Percentiles rank a stretch among this genome's conserved stretches.
phyloP scores from a whole-genome alignment of 148 eudicot genomes.

The Selenicereus undatus region DNA sequence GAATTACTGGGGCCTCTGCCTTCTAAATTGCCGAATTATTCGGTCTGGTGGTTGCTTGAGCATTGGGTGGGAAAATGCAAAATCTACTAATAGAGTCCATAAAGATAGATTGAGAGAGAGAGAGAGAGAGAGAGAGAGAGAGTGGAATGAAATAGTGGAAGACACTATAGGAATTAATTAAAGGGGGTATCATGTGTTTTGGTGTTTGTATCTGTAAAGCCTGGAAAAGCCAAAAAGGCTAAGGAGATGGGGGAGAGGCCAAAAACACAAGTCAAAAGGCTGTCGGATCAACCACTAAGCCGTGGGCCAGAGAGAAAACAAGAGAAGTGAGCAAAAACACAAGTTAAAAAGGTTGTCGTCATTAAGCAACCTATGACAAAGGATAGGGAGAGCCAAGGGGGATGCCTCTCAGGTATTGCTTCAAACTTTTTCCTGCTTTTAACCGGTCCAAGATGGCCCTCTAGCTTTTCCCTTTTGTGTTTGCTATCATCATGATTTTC shows the following conservation, averaged over 20 bases:
- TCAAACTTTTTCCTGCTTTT: neutral
- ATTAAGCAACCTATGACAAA: constrained; percentile 10
- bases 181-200: neutral
- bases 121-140: neutral
- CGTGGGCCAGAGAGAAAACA: neutral
- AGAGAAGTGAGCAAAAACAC: neutral
- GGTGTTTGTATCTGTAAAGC: neutral
- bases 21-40: neutral
- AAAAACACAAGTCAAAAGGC: neutral
- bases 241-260: neutral
- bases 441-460: neutral
- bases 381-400: neutral
- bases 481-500: neutral
- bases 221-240: neutral
- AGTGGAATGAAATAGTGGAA: neutral
- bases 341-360: constrained; percentile 15
- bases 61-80: neutral
- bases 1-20: too few relatives aligned
- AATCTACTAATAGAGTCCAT: neutral
- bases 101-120: neutral
- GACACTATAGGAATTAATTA: neutral
- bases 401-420: neutral
- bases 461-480: neutral
- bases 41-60: neutral
- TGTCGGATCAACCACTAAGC: neutral